A percentile compares a stretch with the other conserved stretches of the same genome.
phyloP scores from a whole-genome alignment of 2,329 filamentous ascomycete species.

The Neofusicoccum parvum region DNA sequence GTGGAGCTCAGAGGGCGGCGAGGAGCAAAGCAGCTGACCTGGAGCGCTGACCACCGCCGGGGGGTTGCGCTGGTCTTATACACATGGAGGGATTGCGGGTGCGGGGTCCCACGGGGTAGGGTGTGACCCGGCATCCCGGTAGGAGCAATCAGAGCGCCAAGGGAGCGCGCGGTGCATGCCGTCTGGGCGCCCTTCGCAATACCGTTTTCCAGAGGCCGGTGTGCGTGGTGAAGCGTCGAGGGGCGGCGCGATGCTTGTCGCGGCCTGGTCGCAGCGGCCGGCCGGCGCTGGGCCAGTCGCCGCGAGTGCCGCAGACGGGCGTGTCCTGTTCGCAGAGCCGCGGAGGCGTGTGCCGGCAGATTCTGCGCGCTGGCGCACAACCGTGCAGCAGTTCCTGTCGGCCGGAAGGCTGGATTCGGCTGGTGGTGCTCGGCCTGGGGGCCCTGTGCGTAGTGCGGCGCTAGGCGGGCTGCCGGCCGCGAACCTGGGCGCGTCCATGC shows the following conservation, averaged over 20 bases:
- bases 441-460: neutral
- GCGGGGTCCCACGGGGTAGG: conserved; percentile 11
- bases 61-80: neutral
- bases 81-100: neutral
- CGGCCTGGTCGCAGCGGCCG: neutral
- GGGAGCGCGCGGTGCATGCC: neutral
- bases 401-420: neutral
- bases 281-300: neutral
- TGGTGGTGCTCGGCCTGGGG: neutral
- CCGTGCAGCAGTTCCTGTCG: neutral
- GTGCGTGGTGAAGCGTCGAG: neutral
- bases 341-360: neutral
- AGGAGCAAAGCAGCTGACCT: conserved; percentile 7
- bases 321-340: neutral
- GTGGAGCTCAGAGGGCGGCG: neutral
- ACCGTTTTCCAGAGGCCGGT: neutral
- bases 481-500: neutral
- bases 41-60: neutral
- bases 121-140: neutral
- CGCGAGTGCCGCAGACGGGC: neutral
- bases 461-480: neutral
- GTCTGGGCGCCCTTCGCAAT: neutral
- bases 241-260: neutral
- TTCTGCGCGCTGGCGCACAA: neutral
- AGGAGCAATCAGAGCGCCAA: neutral